Evolutionary conservation across 176 grass and related monocot species (phyloP).

Genomic region (Cymbopogon citratus): DNA sequence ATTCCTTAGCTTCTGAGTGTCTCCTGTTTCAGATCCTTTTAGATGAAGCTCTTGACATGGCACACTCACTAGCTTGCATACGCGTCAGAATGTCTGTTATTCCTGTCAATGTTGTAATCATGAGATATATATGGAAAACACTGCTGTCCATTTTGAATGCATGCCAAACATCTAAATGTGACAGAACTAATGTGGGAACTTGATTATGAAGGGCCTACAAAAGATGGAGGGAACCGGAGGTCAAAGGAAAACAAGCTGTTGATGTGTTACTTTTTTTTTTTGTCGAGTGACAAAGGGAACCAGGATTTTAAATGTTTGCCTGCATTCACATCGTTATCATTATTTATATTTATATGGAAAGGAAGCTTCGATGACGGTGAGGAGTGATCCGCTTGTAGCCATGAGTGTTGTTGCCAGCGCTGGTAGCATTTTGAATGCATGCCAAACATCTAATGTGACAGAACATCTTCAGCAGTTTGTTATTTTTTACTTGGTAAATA

Average conservation of each 20-base stretch:
- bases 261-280: background rate
- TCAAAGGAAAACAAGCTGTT: background rate
- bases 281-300: background rate
- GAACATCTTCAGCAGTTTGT: too few relatives aligned
- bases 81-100: slow-evolving; percentile 19
- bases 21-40: slow-evolving; percentile 34
- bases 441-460: too few relatives aligned
- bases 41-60: slow-evolving; percentile 1
- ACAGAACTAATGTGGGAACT: background rate
- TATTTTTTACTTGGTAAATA: too few relatives aligned
- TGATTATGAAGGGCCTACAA: too few relatives aligned
- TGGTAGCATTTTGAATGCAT: too few relatives aligned
- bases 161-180: slow-evolving; percentile 16
- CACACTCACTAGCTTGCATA: slow-evolving; percentile 36
- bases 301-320: background rate
- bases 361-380: background rate
- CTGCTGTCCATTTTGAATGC: slow-evolving; percentile 21
- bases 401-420: background rate
- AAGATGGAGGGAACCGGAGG: background rate
- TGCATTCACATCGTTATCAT: background rate
- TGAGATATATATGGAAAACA: slow-evolving; percentile 29
- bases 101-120: slow-evolving; percentile 35
- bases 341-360: too few relatives aligned
- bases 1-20: slow-evolving; percentile 18
- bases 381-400: background rate